Evolutionary conservation across 106 monocot genomes (phyloP).

Genomic region (Alisma plantagoaquatica): DNA sequence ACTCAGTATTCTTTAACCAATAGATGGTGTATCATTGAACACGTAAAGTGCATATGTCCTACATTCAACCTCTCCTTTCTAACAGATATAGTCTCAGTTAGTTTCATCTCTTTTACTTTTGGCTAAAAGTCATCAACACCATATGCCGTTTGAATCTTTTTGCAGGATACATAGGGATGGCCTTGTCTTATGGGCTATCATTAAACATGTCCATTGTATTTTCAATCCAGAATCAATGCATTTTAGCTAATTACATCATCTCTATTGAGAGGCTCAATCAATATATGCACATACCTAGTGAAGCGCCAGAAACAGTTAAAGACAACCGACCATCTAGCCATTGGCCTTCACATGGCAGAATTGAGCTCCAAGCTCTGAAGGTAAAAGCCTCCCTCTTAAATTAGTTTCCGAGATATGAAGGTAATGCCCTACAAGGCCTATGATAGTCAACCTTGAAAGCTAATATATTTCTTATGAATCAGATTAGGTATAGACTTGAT

Average conservation of each 20-base stretch:
- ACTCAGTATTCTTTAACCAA: too few species aligned
- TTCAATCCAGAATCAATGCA: constrained; percentile 87
- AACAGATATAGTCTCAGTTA: too few species aligned
- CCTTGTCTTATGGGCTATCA: constrained; percentile 88
- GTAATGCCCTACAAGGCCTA: neutral
- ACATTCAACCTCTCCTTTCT: too few species aligned
- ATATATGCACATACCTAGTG: constrained; percentile 72
- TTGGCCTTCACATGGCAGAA: constrained; percentile 74
- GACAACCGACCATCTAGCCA: constrained; percentile 34
- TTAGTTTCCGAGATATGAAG: neutral
- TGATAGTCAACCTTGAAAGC: neutral
- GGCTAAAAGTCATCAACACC: too few species aligned
- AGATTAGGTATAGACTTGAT: constrained; percentile 66
- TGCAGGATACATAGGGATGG: constrained; percentile 93
- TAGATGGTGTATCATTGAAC: too few species aligned
- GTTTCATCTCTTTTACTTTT: too few species aligned
- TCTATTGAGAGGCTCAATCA: constrained; percentile 93
- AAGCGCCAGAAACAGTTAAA: constrained; percentile 67
- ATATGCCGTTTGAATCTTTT: neutral
- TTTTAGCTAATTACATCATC: constrained; percentile 69
- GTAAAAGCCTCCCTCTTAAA: constrained; percentile 13
- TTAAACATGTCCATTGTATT: constrained; percentile 69
- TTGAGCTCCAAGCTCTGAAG: constrained; percentile 73
- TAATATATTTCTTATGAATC: constrained; percentile 6
- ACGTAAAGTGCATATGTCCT: too few species aligned